Evolutionary conservation across 1,284 basidiomycete species (phyloP).

Genomic region (Fomitopsis betulina): DNA sequence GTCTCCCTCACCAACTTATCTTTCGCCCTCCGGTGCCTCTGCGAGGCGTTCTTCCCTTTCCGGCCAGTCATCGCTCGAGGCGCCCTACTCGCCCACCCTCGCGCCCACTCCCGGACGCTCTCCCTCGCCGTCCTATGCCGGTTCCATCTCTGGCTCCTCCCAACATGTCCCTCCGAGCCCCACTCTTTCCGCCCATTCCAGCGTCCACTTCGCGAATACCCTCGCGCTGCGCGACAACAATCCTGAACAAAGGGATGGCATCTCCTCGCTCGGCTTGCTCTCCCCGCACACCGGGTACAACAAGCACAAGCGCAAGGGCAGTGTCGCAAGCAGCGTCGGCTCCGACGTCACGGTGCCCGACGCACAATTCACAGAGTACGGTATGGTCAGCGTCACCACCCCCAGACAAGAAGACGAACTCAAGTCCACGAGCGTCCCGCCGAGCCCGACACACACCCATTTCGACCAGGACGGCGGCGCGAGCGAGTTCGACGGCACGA

Average conservation of each 20-base stretch:
- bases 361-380: conserved; percentile 15
- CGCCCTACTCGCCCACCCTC: conserved; percentile 14
- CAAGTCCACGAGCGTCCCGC: conserved; percentile 21
- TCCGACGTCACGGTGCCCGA: conserved; percentile 38
- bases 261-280: conserved; percentile 53
- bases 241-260: conserved; percentile 54
- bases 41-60: conserved; percentile 11
- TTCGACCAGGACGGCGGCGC: conserved; percentile 21
- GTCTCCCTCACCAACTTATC: conserved; percentile 9
- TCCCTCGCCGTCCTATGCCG: conserved; percentile 24
- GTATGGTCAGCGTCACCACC: conserved; percentile 20
- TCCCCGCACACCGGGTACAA: conserved; percentile 32
- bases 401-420: conserved; percentile 23
- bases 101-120: conserved; percentile 17
- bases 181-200: conserved; percentile 62
- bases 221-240: conserved; percentile 67
- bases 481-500: conserved; percentile 21
- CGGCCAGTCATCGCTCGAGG: conserved; percentile 15
- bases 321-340: conserved; percentile 37
- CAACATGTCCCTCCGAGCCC: conserved; percentile 57
- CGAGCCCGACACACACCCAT: conserved; percentile 35
- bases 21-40: conserved; percentile 12
- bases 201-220: conserved; percentile 54
- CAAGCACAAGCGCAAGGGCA: conserved; percentile 46
- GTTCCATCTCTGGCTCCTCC: conserved; percentile 37